Base-by-base conservation (phyloP, 2,329 filamentous ascomycete species). In the Pseudocercospora macadamiae region DNA sequence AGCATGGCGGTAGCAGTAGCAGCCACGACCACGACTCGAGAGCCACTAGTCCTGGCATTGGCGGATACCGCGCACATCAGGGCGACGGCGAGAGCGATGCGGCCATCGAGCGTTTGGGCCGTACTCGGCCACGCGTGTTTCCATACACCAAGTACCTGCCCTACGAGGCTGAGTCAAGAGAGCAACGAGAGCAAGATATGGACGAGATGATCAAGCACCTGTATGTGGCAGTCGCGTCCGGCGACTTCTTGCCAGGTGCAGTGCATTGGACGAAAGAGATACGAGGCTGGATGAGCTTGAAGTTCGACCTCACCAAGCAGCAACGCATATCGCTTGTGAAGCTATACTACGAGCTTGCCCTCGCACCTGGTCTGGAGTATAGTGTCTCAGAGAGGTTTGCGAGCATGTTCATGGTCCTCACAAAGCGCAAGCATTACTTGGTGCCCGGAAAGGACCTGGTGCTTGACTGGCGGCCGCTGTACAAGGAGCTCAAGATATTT, bases 351-450 rank as follows among this genome's bases (percentile, higher is more conserved):
- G 92, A 96, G 77, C 88, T 99, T 59, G 84, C 91, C 4, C 82
- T 99, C 61, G 91, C 95, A 25, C 95, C 93, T 0, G 95, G 96
- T 3, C 82, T 99, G 56, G 93, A 97, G 71, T 84, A 85, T 52
- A 83, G 83, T 59, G 87, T 93, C 7, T 85, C 91, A 3, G 96
- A 99, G 76, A 86, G 93, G 60, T 99, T 99, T 74, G 85, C 93
- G 45, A 95, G 91, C 80, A 97, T 97, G 93, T 93, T 97, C 71
- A 89, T 97, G 76, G 87, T 91, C 9, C 79, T 99, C 67, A 96
- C 93, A n/a, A 96, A 95, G 92, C 93, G 93, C 72, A 96, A 96
- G 73, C 93, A 97, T 77, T 97, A 97, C 75, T 83, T 99, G 30
- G 92, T 91, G 66, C 91, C 93, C 1, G 88, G 89, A 57, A 90